Evolutionary conservation across 208 protist genomes (phyloP), one percentile per base, ranked within the genome.

Genomic region (Herpetomonas muscarum): DNA sequence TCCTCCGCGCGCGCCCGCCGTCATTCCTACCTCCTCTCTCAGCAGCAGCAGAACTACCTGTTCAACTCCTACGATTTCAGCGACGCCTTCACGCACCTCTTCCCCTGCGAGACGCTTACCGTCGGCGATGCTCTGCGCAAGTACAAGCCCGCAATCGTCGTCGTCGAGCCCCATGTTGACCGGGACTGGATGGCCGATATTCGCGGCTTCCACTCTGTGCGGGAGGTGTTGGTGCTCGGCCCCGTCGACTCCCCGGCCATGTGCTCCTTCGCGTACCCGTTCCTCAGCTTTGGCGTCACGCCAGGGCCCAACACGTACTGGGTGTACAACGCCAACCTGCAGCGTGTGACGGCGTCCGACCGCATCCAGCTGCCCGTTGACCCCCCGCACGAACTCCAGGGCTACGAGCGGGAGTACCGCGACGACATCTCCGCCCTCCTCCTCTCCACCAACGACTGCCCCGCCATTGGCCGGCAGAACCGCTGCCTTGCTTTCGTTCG

Each of bases 91-190:
- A 37, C 60, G 6, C 58, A 63, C 15, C 28, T 67, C 29, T 86
- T 86, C 39, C 77, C 84, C 9, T 81, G 77, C 52, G 80, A 85
- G 34, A 70, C 74, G 9, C 48, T 80, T 24, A 58, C 63, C 13
- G 74, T 90, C 19, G 69, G 64, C 19, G 79, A 87, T 29, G 85
- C 85, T 25, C 58, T 92, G 61, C 67, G 61, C 22, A 72, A 73
- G 55, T 87, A 84, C 67, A 19, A 52, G 19, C 85, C 85, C 0
- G 73, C 69, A 17, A 63, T 92, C 22, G 74, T 72, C 0, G 17
- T 92, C 13, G 81, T 90, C 12, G 80, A 89, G 60, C 85, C 85
- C 28, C 85, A 92, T 59, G 63, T 76, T n/a, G 79, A 79, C 49
- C 51, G 76, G 21, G 85, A 92, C 57, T 92, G 65, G 61, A 28